These are phyloP conservation scores for Emergomyces africanus DNA, from an alignment of 2,329 filamentous ascomycete genomes.

Conservation along the genomic window DNA sequence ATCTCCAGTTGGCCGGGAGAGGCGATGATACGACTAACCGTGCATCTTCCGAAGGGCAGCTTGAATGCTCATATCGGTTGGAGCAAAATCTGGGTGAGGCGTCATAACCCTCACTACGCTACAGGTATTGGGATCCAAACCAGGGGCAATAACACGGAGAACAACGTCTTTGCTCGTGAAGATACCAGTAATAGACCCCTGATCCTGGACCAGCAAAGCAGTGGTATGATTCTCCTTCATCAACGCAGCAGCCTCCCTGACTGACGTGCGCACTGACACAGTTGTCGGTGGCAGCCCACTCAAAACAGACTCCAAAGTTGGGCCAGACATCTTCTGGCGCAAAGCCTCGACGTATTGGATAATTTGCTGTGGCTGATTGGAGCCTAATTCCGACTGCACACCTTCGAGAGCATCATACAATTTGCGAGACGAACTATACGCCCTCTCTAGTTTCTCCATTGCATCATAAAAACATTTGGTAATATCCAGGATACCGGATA, in stretches of 20 bases:
- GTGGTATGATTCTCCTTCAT: slow-evolving; percentile 99
- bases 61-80: slow-evolving; percentile 98
- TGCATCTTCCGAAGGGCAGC: slow-evolving; percentile 98
- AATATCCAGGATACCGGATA: slow-evolving; percentile 94
- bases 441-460: slow-evolving; percentile 98
- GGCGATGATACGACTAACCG: slow-evolving; percentile 44
- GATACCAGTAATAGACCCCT: slow-evolving; percentile 94
- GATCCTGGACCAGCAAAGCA: slow-evolving; percentile 88
- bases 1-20: background rate
- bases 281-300: slow-evolving; percentile 87
- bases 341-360: slow-evolving; percentile 98
- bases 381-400: slow-evolving; percentile 90
- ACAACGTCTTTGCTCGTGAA: slow-evolving; percentile 99
- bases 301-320: slow-evolving; percentile 86
- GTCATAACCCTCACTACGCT: slow-evolving; percentile 99
- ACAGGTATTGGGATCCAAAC: slow-evolving; percentile 85
- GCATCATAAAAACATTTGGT: slow-evolving; percentile 99
- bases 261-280: slow-evolving; percentile 88
- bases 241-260: slow-evolving; percentile 84
- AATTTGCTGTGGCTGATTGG: slow-evolving; percentile 94
- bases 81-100: slow-evolving; percentile 95
- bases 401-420: slow-evolving; percentile 95
- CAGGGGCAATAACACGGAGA: slow-evolving; percentile 90
- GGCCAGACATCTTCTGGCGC: slow-evolving; percentile 92
- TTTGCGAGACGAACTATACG: slow-evolving; percentile 95